These are phyloP conservation scores for Pelargonium australe DNA, from an alignment of 441 rosid genomes.

Conservation along the genomic window DNA sequence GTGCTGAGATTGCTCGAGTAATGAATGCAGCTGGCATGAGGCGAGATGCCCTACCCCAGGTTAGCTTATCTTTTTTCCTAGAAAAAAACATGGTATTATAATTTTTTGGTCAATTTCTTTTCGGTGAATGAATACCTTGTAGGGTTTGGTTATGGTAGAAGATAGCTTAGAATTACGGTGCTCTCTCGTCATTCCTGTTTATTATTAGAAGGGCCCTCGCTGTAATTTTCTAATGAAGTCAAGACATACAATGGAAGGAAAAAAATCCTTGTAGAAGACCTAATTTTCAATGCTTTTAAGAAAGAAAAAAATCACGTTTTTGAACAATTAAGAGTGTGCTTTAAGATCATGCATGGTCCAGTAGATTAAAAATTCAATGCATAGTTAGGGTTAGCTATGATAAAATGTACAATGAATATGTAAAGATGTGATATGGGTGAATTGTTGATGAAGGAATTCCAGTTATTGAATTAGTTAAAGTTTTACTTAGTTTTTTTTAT, in stretches of 20 bases:
- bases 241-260: not conserved
- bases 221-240: not conserved
- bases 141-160: not conserved
- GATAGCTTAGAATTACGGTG: not conserved
- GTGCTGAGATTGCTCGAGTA: constrained; percentile 95
- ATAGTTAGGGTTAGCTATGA: too few species aligned
- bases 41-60: constrained; percentile 88
- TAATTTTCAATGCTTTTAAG: not conserved
- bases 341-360: too few species aligned
- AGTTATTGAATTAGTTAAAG: not conserved
- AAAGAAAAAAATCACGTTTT: not conserved
- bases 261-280: not conserved
- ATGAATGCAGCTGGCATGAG: constrained; percentile 96
- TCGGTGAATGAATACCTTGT: not conserved
- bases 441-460: not conserved
- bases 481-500: not conserved
- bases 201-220: not conserved
- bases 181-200: too few species aligned
- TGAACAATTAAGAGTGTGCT: not conserved
- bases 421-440: not conserved
- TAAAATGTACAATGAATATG: not conserved
- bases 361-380: not conserved
- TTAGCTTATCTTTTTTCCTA: constrained; percentile 23
- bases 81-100: not conserved
- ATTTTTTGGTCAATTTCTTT: not conserved